A percentile compares a stretch with the other conserved stretches of the same genome.
Conservation (phyloP, 805 yeast genomes). For the Phaffomyces opuntiae region DNA sequence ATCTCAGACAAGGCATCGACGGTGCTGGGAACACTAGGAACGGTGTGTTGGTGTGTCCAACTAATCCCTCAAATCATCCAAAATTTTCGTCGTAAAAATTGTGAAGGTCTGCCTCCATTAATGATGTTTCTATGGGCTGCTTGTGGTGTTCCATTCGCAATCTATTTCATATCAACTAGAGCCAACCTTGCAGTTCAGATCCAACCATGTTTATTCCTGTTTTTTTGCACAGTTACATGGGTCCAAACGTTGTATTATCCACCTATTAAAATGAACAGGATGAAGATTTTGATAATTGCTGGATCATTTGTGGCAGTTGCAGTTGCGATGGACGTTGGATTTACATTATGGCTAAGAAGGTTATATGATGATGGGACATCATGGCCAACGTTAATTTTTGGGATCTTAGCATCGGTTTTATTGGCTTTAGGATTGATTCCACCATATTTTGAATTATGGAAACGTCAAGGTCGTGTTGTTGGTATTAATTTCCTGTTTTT, state of each 20-base stretch:
- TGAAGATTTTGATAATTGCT: constrained; percentile 32
- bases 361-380: constrained; percentile 40
- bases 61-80: constrained; percentile 76
- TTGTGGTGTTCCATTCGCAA: constrained; percentile 77
- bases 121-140: constrained; percentile 83
- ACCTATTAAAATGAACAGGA: constrained; percentile 41
- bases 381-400: constrained; percentile 82
- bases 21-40: constrained; percentile 81
- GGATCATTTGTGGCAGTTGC: constrained; percentile 34
- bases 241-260: constrained; percentile 69
- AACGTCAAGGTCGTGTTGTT: constrained; percentile 76
- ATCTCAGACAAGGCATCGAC: constrained; percentile 45
- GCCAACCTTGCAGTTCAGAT: constrained; percentile 75
- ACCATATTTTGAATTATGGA: constrained; percentile 79
- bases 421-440: constrained; percentile 79
- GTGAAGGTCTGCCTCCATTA: constrained; percentile 80
- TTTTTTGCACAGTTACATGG: constrained; percentile 62
- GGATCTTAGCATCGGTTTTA: constrained; percentile 70
- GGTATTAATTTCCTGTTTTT: constrained; percentile 85
- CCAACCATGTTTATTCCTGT: constrained; percentile 83
- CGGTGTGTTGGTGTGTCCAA: constrained; percentile 90
- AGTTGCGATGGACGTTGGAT: constrained; percentile 61
- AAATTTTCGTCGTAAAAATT: constrained; percentile 69
- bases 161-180: constrained; percentile 67
- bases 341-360: constrained; percentile 62